Percentiles rank a stretch among this genome's conserved stretches.
These are phyloP conservation scores for Cordia subcordata DNA, from an alignment of 257 asterid genomes.

Conservation along the genomic window DNA sequence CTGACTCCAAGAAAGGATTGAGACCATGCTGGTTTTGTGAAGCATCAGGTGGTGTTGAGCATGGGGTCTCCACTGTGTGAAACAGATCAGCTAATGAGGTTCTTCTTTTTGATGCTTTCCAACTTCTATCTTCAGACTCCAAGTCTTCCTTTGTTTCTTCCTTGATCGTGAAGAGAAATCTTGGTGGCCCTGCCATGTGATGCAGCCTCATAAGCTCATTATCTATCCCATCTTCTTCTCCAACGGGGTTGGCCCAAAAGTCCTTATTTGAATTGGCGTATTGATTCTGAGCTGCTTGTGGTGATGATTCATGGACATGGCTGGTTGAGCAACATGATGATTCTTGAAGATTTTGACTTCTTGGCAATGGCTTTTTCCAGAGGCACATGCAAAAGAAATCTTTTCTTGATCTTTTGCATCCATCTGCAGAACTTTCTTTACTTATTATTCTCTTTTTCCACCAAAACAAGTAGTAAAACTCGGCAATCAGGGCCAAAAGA, in stretches of 20 bases:
- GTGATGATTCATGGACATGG: slow-evolving; percentile 18
- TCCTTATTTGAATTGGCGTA: slow-evolving; percentile 28
- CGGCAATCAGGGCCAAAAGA: slow-evolving; percentile 52
- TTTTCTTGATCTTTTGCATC: slow-evolving; percentile 6
- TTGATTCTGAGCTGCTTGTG: slow-evolving; percentile 31
- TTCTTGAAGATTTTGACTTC: slow-evolving; percentile 27
- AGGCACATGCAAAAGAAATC: slow-evolving; percentile 27
- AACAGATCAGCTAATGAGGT: slow-evolving; percentile 36
- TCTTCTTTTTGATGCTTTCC: slow-evolving; percentile 32
- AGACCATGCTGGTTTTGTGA: slow-evolving; percentile 36
- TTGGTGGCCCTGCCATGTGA: slow-evolving; percentile 33
- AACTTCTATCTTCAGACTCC: slow-evolving; percentile 55
- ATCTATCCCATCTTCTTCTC: slow-evolving; percentile 32
- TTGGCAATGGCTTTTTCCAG: slow-evolving; percentile 21
- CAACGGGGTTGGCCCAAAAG: slow-evolving; percentile 28
- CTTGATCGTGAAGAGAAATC: slow-evolving; percentile 66
- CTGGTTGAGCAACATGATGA: slow-evolving; percentile 26
- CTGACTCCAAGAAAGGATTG: slow-evolving; percentile 69
- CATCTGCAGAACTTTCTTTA: slow-evolving; percentile 29
- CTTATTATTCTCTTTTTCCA: slow-evolving; percentile 45
- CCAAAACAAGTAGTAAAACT: slow-evolving; percentile 65
- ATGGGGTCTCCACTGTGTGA: slow-evolving; percentile 59
- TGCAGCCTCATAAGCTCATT: slow-evolving; percentile 25
- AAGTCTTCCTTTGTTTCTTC: slow-evolving; percentile 74
- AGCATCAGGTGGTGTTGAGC: slow-evolving; percentile 54